Evolutionary conservation across 495 filamentous ascomycete genomes (phyloP), one percentile per base, ranked within the genome.

Genomic region (Bacidia rubella): DNA sequence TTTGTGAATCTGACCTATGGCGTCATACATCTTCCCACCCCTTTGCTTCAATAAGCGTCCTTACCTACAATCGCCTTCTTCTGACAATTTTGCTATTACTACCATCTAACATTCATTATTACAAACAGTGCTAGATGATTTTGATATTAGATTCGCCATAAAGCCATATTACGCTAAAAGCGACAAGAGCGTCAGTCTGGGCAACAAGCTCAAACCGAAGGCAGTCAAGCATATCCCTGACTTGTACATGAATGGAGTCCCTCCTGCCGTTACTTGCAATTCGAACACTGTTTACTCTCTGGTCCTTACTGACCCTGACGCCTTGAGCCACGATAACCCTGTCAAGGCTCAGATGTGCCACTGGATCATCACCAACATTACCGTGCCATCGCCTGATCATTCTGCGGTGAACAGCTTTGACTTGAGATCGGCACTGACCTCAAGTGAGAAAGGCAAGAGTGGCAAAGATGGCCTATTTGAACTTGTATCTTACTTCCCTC

Each of bases 271-370:
- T 19, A 61, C 47, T 2, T 17, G 41, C n/a, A 48, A 48, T 25
- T 29, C 24, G 7, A 57, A 57, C 39, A 45, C 52, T 35, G 67
- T 65, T 20, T 68, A 73, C 57, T 63, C 69, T 19, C 56, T 83
- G 47, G 62, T 70, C 38, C 63, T 86, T 1, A 83, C 82, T 1
- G 82, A 87, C 60, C 82, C 83, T 0, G 83, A 87, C 61, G 83
- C 83, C 0, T 81, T 82, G 0, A 81, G 77, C 0, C 73, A 76
- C 25, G 68, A 78, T 20, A 63, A 84, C 57, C 80, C 81, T 15
- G 70, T 80, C 59, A 84, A 76, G 76, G 72, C 71, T n/a, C 78
- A 87, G 62, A 76, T 82, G 63, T 86, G 82, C 62, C 82, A 86
- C 62, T 85, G 81, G 82, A 75, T 86, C 61, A 69, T 70, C 2